Evolutionary conservation across 257 asterid species (phyloP).

Genomic region (Solanum sitiens): DNA sequence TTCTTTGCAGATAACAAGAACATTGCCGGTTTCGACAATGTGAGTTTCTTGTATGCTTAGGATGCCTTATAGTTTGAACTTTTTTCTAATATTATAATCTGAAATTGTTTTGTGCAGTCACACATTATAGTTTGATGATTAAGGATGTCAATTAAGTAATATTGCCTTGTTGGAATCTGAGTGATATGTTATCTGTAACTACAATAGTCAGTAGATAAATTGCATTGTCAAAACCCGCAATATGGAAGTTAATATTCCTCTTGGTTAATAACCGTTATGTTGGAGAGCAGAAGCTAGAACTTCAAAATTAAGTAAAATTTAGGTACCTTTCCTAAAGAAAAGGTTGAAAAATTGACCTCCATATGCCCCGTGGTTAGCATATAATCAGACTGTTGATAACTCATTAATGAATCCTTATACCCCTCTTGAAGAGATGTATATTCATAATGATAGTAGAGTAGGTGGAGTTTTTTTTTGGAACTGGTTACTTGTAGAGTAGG

Average conservation of each 20-base stretch:
- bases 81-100: neutral
- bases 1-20: conserved; percentile 93
- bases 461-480: neutral
- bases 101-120: neutral
- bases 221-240: no score
- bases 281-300: neutral
- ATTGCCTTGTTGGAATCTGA: neutral
- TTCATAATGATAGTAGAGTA: neutral
- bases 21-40: conserved; percentile 92
- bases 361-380: neutral
- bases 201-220: no score
- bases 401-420: neutral
- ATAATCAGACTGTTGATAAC: neutral
- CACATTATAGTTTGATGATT: neutral
- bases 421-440: neutral
- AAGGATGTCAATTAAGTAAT: neutral
- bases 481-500: neutral
- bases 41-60: conserved; percentile 17
- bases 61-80: neutral
- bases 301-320: neutral
- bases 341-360: neutral
- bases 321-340: neutral
- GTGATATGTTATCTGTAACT: neutral
- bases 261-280: neutral
- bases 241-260: neutral